Evolutionary conservation across 257 asterid species (phyloP).

Genomic region (Primulina tabacum): DNA sequence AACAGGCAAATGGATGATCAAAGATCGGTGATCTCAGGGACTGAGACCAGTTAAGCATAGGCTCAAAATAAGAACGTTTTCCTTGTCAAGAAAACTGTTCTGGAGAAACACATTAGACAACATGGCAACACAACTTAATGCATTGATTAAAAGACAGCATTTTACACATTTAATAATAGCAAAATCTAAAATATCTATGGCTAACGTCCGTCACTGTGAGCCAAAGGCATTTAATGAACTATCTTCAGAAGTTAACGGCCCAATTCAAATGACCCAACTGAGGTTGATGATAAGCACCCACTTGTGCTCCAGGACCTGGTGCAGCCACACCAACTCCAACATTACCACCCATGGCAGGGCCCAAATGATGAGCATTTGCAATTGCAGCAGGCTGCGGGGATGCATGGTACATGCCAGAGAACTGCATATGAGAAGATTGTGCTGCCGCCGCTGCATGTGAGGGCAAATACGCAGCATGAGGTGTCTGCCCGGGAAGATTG

Average conservation of each 20-base stretch:
- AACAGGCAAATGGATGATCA: background rate
- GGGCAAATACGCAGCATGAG: constrained; percentile 76
- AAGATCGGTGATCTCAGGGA: constrained; percentile 2
- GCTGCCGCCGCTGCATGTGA: constrained; percentile 77
- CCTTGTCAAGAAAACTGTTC: constrained; percentile 5
- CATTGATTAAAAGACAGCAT: constrained; percentile 38
- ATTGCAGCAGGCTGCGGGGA: constrained; percentile 61
- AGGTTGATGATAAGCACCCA: constrained; percentile 86
- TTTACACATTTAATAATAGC: constrained; percentile 43
- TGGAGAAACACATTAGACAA: constrained; percentile 10
- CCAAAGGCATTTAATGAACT: constrained; percentile 34
- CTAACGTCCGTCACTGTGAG: constrained; percentile 32
- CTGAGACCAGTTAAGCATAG: background rate
- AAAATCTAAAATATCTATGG: constrained; percentile 46
- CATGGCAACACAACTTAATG: constrained; percentile 38
- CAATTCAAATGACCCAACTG: constrained; percentile 87
- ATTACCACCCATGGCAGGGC: constrained; percentile 68
- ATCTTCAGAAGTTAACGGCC: constrained; percentile 72
- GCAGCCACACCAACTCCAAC: constrained; percentile 79
- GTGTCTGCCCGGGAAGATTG: constrained; percentile 83
- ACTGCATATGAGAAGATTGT: constrained; percentile 94
- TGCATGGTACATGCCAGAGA: constrained; percentile 75
- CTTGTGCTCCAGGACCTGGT: constrained; percentile 77
- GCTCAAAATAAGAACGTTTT: background rate
- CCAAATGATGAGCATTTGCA: constrained; percentile 76